Conservation (phyloP, 805 yeast genomes). For the Pichia ethanolica region DNA sequence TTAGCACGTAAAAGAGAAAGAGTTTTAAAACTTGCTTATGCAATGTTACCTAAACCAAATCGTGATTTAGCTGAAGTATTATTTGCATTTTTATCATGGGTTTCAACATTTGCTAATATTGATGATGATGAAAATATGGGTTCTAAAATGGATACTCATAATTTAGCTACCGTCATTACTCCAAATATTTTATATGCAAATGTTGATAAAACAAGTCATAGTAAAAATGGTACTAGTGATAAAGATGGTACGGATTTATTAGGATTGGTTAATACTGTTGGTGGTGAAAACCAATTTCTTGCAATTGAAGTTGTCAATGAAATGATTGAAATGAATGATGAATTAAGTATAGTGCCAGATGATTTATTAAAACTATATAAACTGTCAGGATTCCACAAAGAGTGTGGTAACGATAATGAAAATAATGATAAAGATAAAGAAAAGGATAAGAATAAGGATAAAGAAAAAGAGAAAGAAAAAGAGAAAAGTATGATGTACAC, state of each 20-base stretch:
- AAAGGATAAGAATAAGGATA: constrained; percentile 10
- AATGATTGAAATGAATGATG: constrained; percentile 77
- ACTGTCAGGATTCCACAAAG: constrained; percentile 34
- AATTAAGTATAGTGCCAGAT: constrained; percentile 67
- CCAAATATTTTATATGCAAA: constrained; percentile 76
- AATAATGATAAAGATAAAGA: constrained; percentile 1
- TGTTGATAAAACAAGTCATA: not conserved
- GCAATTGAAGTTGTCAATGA: constrained; percentile 88
- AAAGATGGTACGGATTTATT: constrained; percentile 3
- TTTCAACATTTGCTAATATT: constrained; percentile 87
- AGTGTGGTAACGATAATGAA: not conserved
- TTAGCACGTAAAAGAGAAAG: constrained; percentile 36
- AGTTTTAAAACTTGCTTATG: constrained; percentile 55
- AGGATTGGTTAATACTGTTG: constrained; percentile 11
- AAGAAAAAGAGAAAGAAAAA: constrained; percentile 3
- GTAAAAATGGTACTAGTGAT: not conserved
- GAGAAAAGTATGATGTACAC: constrained; percentile 22
- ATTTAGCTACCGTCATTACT: constrained; percentile 89
- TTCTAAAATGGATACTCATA: constrained; percentile 94
- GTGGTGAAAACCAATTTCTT: constrained; percentile 69
- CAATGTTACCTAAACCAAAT: constrained; percentile 73
- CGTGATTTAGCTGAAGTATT: constrained; percentile 84
- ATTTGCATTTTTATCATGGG: constrained; percentile 85
- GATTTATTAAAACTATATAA: constrained; percentile 48
- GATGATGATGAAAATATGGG: constrained; percentile 87